Evolutionary conservation across 1,284 basidiomycete species (phyloP), one percentile per base, ranked within the genome.

Genomic region (Ceratobasidium sp.): DNA sequence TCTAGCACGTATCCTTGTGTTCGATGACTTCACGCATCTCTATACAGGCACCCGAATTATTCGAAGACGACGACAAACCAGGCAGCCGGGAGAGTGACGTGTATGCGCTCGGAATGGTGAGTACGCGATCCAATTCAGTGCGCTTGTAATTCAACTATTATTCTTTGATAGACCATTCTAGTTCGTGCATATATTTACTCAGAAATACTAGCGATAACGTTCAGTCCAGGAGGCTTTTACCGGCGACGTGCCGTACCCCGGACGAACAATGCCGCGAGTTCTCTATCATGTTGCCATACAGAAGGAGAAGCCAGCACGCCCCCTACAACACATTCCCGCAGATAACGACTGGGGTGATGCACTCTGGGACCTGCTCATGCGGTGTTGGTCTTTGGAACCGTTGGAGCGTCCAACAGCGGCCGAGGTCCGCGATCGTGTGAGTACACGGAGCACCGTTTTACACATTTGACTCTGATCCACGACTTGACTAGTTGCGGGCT

Each of bases 81-180:
- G 14, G 7, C 35, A 70, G 52, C 10, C 1, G 6, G 2, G 38
- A 55, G 44, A 23, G 35, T 14, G 68, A 70, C 52, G 55, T 70
- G 55, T 70, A 57, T 44, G 68, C 52, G 35, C 52, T 70, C 7
- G 68, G 68, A 44, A 70, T 70, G 68, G 68, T 70, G 23, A 35
- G 68, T 54, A 12, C 54, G 3, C 23, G 27, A 10, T 55, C 23
- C 3, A 7, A 10, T 23, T 20, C 23, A 10, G 12, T 55, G 4
- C 5, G 35, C 30, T 33, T 2, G 4, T 1, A 7, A 38, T 5
- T n/a, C 54, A 54, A n/a, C 20, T 67, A 8, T 27, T 35, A 33
- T 16, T 2, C 2, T 38, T 18, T 5, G 12, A 41, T 38, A 70
- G 68, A 57, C 35, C n/a, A 57, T 70, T 12, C 54, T 70, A 10